A percentile compares a stretch with the other conserved stretches of the same genome.
These are phyloP conservation scores for Cladophialophora chaetospira DNA, from an alignment of 2,329 filamentous ascomycete genomes.

Conservation along the genomic window DNA sequence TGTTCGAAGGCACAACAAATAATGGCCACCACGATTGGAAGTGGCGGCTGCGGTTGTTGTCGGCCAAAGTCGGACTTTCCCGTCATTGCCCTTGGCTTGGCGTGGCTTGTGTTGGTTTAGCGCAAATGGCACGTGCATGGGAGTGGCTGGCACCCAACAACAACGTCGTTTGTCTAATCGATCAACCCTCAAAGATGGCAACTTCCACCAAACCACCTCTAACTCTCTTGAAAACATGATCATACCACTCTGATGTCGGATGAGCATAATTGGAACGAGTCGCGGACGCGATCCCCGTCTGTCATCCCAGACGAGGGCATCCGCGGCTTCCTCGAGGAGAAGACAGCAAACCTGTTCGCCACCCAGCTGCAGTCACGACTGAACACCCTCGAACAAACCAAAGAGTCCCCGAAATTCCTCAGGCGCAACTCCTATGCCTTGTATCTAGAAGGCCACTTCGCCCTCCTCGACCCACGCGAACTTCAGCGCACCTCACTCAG, in stretches of 20 bases:
- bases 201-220: not conserved
- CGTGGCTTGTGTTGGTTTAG: no score
- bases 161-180: slow-evolving; percentile 7
- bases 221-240: not conserved
- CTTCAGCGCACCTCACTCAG: slow-evolving; percentile 18
- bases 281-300: slow-evolving; percentile 14
- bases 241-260: slow-evolving; percentile 1
- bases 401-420: slow-evolving; percentile 18
- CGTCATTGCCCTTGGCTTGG: slow-evolving; percentile 11
- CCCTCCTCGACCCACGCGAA: slow-evolving; percentile 16
- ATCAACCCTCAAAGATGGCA: not conserved
- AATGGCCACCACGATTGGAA: not conserved
- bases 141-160: not conserved
- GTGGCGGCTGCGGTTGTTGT: slow-evolving; percentile 1
- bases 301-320: slow-evolving; percentile 15
- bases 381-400: slow-evolving; percentile 13
- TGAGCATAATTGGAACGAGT: slow-evolving; percentile 4
- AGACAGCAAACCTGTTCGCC: slow-evolving; percentile 16
- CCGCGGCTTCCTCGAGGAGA: slow-evolving; percentile 10
- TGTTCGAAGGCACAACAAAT: not conserved
- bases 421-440: slow-evolving; percentile 18
- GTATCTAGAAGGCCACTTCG: slow-evolving; percentile 17
- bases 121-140: not conserved
- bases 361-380: slow-evolving; percentile 16
- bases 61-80: slow-evolving; percentile 11